Evolutionary conservation across 2,329 filamentous ascomycete genomes (phyloP), one percentile per base, ranked within the genome.

Genomic region (Aspergillus sp.): DNA sequence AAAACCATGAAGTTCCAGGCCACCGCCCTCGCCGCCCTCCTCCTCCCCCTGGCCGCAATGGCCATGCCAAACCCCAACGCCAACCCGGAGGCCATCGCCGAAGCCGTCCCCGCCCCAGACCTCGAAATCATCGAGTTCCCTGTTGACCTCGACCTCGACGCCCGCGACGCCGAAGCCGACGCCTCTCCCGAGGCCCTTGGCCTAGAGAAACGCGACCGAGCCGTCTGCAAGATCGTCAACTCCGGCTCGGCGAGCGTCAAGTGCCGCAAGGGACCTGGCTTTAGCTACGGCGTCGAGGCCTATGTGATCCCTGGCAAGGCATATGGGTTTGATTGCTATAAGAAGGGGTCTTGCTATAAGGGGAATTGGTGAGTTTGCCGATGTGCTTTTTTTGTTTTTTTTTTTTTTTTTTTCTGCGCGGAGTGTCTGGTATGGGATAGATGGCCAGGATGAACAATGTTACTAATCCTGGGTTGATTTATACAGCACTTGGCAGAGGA

Each of bases 141-240:
- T 4, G 3, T 38, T 28, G 25, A 28, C 25, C 25, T 28, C 53
- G 25, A 47, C 9, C 7, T 34, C 25, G 43, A 48, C 7, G n/a
- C 43, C 43, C 57, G 28, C 30, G 50, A 54, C 57, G 25, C 25
- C 25, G 25, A 28, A 28, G 25, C 25, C 34, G 34, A 41, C 11
- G 30, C 22, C 22, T 46, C 52, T 45, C 58, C 52, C 3, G 52
- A 55, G 31, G 51, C 52, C 2, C 31, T 60, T 1, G 58, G 58
- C 3, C 46, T 60, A 17, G 46, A 43, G 7, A 56, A 60, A 11
- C 58, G 58, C 58, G 28, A 34, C 51, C 45, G 15, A 6, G 25
- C 28, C 11, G 34, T 49, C 9, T 60, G 58, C 31, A 50, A 51
- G 31, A 60, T 60, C 34, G 58, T 60, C 45, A 55, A 60, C 25